A percentile compares a stretch with the other conserved stretches of the same genome.
Evolutionary conservation across 176 grass and related monocot species (phyloP).

Genomic region (Oryza officinalis): DNA sequence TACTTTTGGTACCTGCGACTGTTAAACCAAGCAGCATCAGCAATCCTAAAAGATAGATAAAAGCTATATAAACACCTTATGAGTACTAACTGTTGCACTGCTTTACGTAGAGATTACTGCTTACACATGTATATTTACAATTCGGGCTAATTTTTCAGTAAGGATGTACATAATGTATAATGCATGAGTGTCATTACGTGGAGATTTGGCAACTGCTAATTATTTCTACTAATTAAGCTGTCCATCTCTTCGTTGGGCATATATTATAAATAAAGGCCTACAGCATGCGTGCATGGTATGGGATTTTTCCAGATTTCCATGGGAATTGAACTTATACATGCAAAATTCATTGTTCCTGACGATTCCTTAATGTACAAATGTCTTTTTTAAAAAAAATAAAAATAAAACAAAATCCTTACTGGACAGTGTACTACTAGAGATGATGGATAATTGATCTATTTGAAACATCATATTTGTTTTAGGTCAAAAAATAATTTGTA

Average conservation of each 20-base stretch:
- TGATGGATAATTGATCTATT: neutral
- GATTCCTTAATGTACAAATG: neutral
- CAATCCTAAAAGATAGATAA: constrained; percentile 1
- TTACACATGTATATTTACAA: neutral
- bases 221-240: neutral
- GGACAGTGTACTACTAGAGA: no score
- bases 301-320: neutral
- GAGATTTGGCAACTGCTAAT: no score
- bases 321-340: neutral
- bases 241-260: neutral
- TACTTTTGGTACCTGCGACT: constrained; percentile 72
- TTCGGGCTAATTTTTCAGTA: neutral
- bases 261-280: no score
- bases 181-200: neutral
- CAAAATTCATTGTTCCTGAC: neutral
- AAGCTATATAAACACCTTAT: neutral
- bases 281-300: no score
- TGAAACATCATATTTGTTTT: no score
- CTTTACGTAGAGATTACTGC: neutral
- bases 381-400: no score
- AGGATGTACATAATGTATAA: no score
- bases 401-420: no score
- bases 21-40: constrained; percentile 15
- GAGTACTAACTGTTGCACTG: neutral
- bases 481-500: neutral